Evolutionary conservation across 768 basidiomycete genomes (phyloP).

Genomic region (Leucocoprinus sp.): DNA sequence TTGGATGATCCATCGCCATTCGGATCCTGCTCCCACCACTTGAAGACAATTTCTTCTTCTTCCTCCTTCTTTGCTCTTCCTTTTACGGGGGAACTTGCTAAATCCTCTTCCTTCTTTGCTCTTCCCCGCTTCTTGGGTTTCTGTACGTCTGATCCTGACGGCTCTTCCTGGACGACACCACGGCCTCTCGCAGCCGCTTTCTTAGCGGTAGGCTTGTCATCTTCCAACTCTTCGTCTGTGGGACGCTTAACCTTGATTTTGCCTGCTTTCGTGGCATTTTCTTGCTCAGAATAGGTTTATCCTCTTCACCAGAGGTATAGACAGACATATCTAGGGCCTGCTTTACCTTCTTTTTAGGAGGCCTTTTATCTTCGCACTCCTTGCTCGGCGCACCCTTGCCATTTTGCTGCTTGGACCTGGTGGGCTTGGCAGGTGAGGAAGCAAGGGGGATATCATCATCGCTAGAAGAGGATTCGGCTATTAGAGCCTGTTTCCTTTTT

Average conservation of each 20-base stretch:
- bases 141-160: conserved; percentile 33
- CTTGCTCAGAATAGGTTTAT: conserved; percentile 27
- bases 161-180: conserved; percentile 41
- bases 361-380: conserved; percentile 33
- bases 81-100: conserved; percentile 24
- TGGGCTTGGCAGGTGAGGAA: conserved; percentile 56
- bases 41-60: conserved; percentile 67
- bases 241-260: conserved; percentile 46
- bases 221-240: conserved; percentile 29
- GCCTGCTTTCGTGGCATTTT: conserved; percentile 33
- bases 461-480: conserved; percentile 53
- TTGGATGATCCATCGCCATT: conserved; percentile 74
- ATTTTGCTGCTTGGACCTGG: conserved; percentile 23
- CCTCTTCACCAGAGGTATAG: conserved; percentile 27
- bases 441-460: conserved; percentile 70
- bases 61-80: conserved; percentile 41
- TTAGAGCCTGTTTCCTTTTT: conserved; percentile 57
- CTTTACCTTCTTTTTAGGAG: conserved; percentile 60
- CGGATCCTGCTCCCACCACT: conserved; percentile 79
- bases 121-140: conserved; percentile 40
- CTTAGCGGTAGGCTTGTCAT: conserved; percentile 29
- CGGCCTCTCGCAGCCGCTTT: conserved; percentile 39
- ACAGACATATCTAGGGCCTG: conserved; percentile 31
- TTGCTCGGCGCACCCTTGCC: conserved; percentile 36
- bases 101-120: conserved; percentile 33